Evolutionary conservation across 352 stramenopile species (phyloP).

Genomic region (Blastocystis sp.): DNA sequence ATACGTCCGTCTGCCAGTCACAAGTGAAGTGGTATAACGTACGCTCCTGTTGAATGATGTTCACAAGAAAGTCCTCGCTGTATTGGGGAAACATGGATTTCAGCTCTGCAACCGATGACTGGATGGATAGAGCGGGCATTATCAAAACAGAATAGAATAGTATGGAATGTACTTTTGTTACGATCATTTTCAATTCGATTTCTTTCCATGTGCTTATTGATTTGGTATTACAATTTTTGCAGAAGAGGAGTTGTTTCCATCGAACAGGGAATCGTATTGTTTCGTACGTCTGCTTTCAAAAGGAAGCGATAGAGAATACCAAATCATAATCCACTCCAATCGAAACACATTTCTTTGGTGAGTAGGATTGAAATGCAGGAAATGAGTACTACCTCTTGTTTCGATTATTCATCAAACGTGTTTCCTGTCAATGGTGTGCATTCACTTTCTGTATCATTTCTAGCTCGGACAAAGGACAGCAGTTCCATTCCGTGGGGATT

Average conservation of each 20-base stretch:
- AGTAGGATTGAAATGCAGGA: no score
- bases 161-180: no score
- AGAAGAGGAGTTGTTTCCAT: no score
- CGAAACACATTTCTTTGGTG: no score
- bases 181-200: not conserved
- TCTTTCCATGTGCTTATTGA: no score
- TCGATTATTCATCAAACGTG: conserved; percentile 17
- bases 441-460: not conserved
- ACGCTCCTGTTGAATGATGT: not conserved
- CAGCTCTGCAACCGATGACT: not conserved
- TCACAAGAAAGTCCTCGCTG: not conserved
- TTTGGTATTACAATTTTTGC: no score
- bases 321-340: not conserved
- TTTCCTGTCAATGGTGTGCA: conserved; percentile 21
- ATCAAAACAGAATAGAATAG: not conserved
- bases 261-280: no score
- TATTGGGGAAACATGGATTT: conserved; percentile 38
- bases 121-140: not conserved
- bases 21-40: not conserved
- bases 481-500: conserved; percentile 41
- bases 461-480: conserved; percentile 37
- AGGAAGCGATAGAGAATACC: not conserved
- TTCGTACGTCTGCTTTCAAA: no score
- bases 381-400: no score
- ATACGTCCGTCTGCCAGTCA: conserved; percentile 13